Evolutionary conservation across 768 basidiomycete species (phyloP).

Genomic region (Termitomyces sp.): DNA sequence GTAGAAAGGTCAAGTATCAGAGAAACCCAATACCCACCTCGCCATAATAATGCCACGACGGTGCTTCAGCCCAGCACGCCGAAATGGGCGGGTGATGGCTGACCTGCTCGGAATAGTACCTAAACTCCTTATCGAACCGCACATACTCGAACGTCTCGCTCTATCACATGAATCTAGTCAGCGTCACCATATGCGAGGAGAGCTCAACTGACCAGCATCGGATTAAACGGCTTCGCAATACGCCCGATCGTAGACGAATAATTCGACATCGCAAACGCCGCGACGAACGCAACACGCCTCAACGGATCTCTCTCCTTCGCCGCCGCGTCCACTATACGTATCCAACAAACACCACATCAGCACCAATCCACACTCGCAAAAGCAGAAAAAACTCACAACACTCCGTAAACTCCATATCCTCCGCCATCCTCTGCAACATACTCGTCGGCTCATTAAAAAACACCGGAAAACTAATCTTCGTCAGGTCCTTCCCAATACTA

Average conservation of each 20-base stretch:
- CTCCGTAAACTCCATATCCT: slow-evolving; percentile 97
- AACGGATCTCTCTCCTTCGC: slow-evolving; percentile 73
- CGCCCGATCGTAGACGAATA: slow-evolving; percentile 95
- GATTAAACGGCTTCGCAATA: slow-evolving; percentile 97
- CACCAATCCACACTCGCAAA: background rate
- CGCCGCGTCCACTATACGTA: slow-evolving; percentile 87
- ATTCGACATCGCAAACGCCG: slow-evolving; percentile 97
- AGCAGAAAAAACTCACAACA: slow-evolving; percentile 58
- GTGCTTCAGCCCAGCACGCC: slow-evolving; percentile 92
- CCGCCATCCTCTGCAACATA: slow-evolving; percentile 97
- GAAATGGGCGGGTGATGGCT: slow-evolving; percentile 97
- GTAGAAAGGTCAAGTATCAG: background rate
- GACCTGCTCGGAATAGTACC: slow-evolving; percentile 95
- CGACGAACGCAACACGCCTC: slow-evolving; percentile 86
- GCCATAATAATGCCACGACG: slow-evolving; percentile 87
- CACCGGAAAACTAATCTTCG: slow-evolving; percentile 93
- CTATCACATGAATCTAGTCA: slow-evolving; percentile 36
- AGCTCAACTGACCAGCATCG: slow-evolving; percentile 70
- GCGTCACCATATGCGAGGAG: background rate
- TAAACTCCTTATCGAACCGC: slow-evolving; percentile 80
- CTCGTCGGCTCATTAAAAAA: slow-evolving; percentile 94
- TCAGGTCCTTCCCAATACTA: slow-evolving; percentile 95
- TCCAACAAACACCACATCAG: background rate
- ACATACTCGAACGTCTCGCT: slow-evolving; percentile 96
- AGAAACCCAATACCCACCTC: slow-evolving; percentile 45